Conservation (phyloP, 208 protist genomes). For the Wallacemonas sp. region DNA sequence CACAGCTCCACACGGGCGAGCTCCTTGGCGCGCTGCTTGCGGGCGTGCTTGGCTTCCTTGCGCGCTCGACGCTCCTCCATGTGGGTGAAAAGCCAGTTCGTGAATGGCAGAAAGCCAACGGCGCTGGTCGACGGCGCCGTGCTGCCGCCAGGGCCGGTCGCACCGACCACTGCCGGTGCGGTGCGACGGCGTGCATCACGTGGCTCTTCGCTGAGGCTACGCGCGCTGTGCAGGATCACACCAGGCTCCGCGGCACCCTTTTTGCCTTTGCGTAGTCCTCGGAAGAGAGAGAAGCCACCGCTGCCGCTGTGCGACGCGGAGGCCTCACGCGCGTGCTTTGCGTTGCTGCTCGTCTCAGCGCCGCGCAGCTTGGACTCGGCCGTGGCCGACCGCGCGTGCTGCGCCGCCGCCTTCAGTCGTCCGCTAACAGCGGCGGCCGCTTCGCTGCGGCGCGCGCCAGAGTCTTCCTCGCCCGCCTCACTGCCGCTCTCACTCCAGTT, state of each 20-base stretch:
- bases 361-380: too few species aligned
- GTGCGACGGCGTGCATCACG: neutral
- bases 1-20: conserved; percentile 6
- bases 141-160: neutral
- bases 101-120: conserved; percentile 5
- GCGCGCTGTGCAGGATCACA: neutral
- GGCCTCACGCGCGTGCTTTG: too few species aligned
- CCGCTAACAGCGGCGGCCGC: neutral
- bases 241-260: neutral
- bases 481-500: neutral
- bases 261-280: neutral
- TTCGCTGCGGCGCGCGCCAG: neutral
- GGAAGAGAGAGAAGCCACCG: conserved; percentile 3
- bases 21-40: conserved; percentile 10
- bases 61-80: conserved; percentile 3
- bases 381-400: too few species aligned
- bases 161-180: neutral
- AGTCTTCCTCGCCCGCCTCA: neutral
- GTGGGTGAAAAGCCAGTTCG: conserved; percentile 4
- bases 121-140: neutral
- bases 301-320: neutral
- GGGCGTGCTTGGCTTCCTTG: conserved; percentile 8
- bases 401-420: neutral
- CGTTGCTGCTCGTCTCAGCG: too few species aligned
- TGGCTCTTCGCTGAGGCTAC: neutral